These are phyloP conservation scores for Candida dajiaensis DNA, from an alignment of 805 yeast species.

Conservation along the genomic window DNA sequence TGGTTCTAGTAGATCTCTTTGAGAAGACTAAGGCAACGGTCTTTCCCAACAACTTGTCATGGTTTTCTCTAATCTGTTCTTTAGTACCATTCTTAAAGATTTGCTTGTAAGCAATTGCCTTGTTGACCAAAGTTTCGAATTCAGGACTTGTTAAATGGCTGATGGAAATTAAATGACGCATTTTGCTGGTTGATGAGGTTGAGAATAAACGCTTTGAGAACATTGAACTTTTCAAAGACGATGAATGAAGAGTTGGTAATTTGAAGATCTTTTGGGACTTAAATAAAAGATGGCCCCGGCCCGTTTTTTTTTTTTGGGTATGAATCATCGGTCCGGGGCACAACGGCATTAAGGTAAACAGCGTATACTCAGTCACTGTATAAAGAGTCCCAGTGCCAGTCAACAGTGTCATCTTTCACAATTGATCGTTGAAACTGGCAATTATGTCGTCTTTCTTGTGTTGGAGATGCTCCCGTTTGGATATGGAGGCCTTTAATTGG, in stretches of 20 bases:
- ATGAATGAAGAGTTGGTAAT: not conserved
- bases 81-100: constrained; percentile 50
- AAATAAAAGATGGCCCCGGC: not conserved
- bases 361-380: too few relatives aligned
- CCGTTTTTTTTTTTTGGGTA: not conserved
- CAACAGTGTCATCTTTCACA: too few relatives aligned
- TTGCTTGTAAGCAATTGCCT: constrained; percentile 65
- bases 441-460: not conserved
- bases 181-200: constrained; percentile 3
- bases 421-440: not conserved
- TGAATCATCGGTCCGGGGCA: constrained; percentile 7
- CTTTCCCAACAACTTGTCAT: constrained; percentile 64
- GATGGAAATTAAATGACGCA: constrained; percentile 75
- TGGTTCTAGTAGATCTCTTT: constrained; percentile 92
- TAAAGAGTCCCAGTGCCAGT: too few relatives aligned
- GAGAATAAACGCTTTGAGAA: constrained; percentile 15
- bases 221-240: constrained; percentile 3
- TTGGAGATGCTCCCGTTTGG: not conserved
- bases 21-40: constrained; percentile 79
- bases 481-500: not conserved
- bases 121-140: constrained; percentile 60
- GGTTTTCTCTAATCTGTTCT: constrained; percentile 29
- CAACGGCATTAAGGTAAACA: not conserved
- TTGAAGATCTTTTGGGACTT: not conserved
- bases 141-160: constrained; percentile 72